Evolutionary conservation across 2,329 filamentous ascomycete species (phyloP).

Genomic region (Aspergillus glaucus): DNA sequence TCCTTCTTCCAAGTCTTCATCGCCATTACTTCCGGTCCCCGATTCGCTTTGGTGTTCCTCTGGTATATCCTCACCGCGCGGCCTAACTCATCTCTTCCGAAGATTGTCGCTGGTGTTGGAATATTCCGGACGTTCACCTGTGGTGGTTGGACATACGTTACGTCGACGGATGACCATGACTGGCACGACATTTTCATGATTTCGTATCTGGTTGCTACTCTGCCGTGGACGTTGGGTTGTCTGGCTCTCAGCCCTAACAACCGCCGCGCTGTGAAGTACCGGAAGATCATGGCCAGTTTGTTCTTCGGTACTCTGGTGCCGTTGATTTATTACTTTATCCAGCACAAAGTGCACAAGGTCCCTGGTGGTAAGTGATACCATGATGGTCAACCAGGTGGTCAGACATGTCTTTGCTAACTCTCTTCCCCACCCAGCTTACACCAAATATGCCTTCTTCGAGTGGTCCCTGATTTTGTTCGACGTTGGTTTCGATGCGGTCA

Average conservation of each 20-base stretch:
- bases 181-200: constrained; percentile 99
- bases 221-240: constrained; percentile 93
- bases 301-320: constrained; percentile 92
- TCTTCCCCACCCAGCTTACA: constrained; percentile 65
- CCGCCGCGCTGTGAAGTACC: constrained; percentile 72
- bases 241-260: constrained; percentile 82
- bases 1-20: constrained; percentile 98
- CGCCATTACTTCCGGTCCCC: constrained; percentile 86
- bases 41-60: constrained; percentile 81
- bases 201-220: constrained; percentile 85
- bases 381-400: background rate
- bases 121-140: constrained; percentile 87
- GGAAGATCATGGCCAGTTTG: constrained; percentile 72
- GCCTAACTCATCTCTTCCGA: constrained; percentile 68
- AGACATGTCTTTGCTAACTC: constrained; percentile 1
- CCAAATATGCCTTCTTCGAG: constrained; percentile 95
- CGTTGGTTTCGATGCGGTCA: constrained; percentile 93
- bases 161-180: constrained; percentile 94
- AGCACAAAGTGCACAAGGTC: constrained; percentile 94
- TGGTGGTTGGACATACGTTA: constrained; percentile 97
- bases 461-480: constrained; percentile 94
- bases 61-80: constrained; percentile 86
- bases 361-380: constrained; percentile 66
- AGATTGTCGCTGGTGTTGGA: constrained; percentile 72
- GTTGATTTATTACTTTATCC: constrained; percentile 93